Evolutionary conservation across 2,329 filamentous ascomycete genomes (phyloP).

Genomic region (Endoconidiophora polonica): DNA sequence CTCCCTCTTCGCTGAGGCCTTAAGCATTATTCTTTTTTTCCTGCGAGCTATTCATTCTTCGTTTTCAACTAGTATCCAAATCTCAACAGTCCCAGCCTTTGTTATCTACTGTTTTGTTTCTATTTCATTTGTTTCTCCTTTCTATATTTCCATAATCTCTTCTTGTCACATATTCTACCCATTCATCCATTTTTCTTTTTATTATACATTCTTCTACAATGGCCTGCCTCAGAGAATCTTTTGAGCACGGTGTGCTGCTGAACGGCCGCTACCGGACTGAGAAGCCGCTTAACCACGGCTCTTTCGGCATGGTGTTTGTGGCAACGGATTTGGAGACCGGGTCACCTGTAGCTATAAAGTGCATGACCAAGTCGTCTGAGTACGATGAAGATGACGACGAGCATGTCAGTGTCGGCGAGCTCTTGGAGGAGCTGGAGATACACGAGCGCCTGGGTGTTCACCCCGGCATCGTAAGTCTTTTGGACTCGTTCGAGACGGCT

Average conservation of each 20-base stretch:
- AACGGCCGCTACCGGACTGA: conserved; percentile 82
- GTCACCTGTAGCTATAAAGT: conserved; percentile 85
- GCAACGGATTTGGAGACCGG: conserved; percentile 64
- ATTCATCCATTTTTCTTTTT: conserved; percentile 14
- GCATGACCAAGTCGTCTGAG: conserved; percentile 61
- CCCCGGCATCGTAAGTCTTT: conserved; percentile 82
- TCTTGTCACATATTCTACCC: conserved; percentile 9
- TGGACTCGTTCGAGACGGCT: conserved; percentile 82
- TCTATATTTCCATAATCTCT: conserved; percentile 14
- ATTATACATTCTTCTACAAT: conserved; percentile 26
- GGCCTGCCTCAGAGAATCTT: conserved; percentile 77
- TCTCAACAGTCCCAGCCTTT: conserved; percentile 12
- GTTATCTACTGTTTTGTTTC: conserved; percentile 9
- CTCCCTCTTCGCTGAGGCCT: conserved; percentile 1
- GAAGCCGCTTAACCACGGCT: conserved; percentile 92
- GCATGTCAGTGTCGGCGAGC: conserved; percentile 23
- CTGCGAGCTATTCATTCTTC: conserved; percentile 2
- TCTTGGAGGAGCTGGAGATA: conserved; percentile 61
- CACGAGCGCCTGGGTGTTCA: conserved; percentile 67
- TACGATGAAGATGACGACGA: conserved; percentile 5
- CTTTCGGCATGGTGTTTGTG: conserved; percentile 96
- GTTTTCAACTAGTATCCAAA: conserved; percentile 5
- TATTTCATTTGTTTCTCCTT: conserved; percentile 7
- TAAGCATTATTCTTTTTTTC: conserved; percentile 5
- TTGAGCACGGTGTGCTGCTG: conserved; percentile 63